Percentiles rank a stretch among this genome's conserved stretches.
These are phyloP conservation scores for Plantago coronopus DNA, from an alignment of 305 asterid species.

Conservation along the genomic window DNA sequence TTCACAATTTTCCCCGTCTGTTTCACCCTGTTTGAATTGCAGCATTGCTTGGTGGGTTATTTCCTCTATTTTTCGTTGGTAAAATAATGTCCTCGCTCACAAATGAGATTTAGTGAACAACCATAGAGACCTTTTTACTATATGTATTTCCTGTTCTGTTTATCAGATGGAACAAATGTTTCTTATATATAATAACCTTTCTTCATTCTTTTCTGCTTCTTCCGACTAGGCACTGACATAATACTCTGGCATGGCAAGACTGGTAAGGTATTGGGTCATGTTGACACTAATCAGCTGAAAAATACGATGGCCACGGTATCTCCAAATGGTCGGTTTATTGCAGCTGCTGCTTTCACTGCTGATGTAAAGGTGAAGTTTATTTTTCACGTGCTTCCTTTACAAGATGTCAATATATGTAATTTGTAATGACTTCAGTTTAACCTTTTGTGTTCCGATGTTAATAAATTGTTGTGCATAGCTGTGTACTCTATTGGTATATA, in stretches of 20 bases:
- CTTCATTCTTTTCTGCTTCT: conserved; percentile 16
- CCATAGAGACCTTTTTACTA: too few relatives aligned
- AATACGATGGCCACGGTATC: conserved; percentile 95
- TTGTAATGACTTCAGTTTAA: not conserved
- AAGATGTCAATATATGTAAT: not conserved
- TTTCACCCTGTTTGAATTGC: too few relatives aligned
- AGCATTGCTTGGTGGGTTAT: too few relatives aligned
- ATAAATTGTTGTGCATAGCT: not conserved
- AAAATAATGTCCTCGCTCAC: too few relatives aligned
- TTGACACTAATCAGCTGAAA: conserved; percentile 94
- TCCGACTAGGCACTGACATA: conserved; percentile 79
- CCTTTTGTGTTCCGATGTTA: not conserved
- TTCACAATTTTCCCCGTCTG: too few relatives aligned
- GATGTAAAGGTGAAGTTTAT: conserved; percentile 79
- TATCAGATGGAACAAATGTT: too few relatives aligned
- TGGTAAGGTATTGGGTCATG: conserved; percentile 80
- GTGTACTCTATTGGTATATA: not conserved
- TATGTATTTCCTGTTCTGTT: too few relatives aligned
- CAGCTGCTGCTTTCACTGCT: conserved; percentile 99
- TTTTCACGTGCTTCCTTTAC: conserved; percentile 13
- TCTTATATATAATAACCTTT: conserved; percentile 13
- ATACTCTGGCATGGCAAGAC: conserved; percentile 86
- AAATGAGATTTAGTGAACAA: too few relatives aligned
- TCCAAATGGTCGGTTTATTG: conserved; percentile 96
- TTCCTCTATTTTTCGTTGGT: too few relatives aligned